These are phyloP conservation scores for Microthlaspi erraticum DNA, from an alignment of 345 rosid genomes.

Conservation along the genomic window DNA sequence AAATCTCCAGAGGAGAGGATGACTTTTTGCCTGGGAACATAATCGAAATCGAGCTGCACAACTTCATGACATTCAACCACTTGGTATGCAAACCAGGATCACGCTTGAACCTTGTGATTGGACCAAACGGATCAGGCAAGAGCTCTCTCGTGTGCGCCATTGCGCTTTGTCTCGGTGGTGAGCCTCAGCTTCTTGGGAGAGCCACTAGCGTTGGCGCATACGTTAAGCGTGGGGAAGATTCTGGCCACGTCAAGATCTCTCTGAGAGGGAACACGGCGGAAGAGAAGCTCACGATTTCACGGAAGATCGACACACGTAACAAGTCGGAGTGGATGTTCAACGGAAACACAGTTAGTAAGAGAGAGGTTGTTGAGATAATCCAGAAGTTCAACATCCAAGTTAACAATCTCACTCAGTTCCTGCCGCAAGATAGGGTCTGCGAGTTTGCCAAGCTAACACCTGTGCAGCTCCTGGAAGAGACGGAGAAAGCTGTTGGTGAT, in stretches of 20 bases:
- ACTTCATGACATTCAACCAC: constrained; percentile 88
- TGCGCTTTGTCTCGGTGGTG: constrained; percentile 93
- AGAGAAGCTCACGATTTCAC: constrained; percentile 58
- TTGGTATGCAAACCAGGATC: constrained; percentile 84
- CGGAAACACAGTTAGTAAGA: constrained; percentile 67
- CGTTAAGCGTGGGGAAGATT: constrained; percentile 90
- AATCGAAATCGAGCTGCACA: constrained; percentile 76
- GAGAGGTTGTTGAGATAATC: constrained; percentile 60
- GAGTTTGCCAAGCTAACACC: constrained; percentile 96
- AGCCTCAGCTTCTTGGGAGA: constrained; percentile 97
- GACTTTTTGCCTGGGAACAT: constrained; percentile 91
- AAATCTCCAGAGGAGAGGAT: constrained; percentile 78
- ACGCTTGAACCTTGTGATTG: constrained; percentile 88
- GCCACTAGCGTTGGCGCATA: constrained; percentile 83
- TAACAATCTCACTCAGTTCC: constrained; percentile 94
- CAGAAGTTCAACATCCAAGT: constrained; percentile 91
- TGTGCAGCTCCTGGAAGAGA: constrained; percentile 90
- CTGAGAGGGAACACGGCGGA: constrained; percentile 66
- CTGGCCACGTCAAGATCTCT: constrained; percentile 74
- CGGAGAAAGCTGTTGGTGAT: constrained; percentile 97
- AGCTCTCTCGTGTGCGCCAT: constrained; percentile 97
- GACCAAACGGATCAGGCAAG: constrained; percentile 97
- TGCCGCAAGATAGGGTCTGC: constrained; percentile 95
- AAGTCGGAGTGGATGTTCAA: constrained; percentile 92
- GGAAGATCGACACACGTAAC: constrained; percentile 81